Conservation (phyloP, 2,329 filamentous ascomycete species). For the Pseudogymnoascus sp. region DNA sequence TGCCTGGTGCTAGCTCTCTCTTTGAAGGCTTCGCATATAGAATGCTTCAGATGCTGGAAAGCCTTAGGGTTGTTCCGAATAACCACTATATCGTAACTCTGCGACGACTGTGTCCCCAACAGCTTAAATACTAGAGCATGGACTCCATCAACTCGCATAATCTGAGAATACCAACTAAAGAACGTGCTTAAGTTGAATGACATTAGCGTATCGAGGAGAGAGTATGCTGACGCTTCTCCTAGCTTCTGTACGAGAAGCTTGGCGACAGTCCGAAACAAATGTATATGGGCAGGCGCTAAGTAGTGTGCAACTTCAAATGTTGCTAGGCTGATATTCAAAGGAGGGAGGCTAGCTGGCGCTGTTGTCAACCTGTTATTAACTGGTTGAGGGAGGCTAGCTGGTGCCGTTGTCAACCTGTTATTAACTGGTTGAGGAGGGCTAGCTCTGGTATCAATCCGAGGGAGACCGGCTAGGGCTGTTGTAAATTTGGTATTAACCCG, state of each 20-base stretch:
- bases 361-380: no score
- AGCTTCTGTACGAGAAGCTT: neutral
- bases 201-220: neutral
- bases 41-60: neutral
- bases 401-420: no score
- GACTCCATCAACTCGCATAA: neutral
- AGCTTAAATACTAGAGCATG: neutral
- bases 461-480: no score
- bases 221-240: neutral
- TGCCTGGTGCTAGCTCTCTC: neutral
- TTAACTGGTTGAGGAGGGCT: no score
- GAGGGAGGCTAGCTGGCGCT: neutral
- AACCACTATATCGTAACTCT: neutral
- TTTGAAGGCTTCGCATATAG: neutral
- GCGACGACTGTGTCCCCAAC: neutral
- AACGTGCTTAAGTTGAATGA: neutral
- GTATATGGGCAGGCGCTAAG: neutral
- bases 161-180: neutral
- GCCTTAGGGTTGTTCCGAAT: neutral
- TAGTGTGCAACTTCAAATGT: neutral
- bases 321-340: neutral
- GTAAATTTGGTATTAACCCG: no score
- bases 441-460: no score
- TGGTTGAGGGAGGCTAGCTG: no score
- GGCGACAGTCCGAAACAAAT: neutral